Evolutionary conservation across 768 basidiomycete species (phyloP).

Genomic region (Candolleomyces eurysporus): DNA sequence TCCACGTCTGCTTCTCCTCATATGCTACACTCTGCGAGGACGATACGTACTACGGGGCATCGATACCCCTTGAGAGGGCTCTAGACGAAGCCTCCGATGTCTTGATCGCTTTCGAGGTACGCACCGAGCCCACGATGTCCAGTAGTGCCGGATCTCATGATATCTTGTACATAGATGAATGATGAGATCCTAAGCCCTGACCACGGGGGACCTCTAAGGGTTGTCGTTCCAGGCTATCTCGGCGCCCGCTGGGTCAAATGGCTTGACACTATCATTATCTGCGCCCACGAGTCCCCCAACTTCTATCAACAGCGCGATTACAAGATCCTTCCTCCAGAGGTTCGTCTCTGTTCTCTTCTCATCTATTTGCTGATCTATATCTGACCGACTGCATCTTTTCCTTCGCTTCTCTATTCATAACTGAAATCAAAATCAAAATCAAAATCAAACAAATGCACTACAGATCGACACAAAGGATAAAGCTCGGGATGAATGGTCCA

Average conservation of each 20-base stretch:
- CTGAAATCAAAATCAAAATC: no score
- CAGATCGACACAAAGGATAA: conserved; percentile 47
- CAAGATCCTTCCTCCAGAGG: conserved; percentile 55
- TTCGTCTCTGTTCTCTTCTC: conserved; percentile 19
- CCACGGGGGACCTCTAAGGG: conserved; percentile 65
- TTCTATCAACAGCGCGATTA: conserved; percentile 76
- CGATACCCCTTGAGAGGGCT: conserved; percentile 54
- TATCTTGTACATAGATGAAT: conserved; percentile 56
- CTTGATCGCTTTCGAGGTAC: conserved; percentile 61
- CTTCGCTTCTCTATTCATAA: no score
- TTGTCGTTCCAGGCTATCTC: conserved; percentile 64
- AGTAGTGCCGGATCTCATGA: not conserved
- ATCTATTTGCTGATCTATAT: not conserved
- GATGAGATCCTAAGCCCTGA: conserved; percentile 53
- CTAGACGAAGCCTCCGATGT: conserved; percentile 47
- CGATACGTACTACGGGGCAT: conserved; percentile 61
- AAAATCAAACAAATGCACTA: conserved; percentile 2
- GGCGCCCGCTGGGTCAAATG: conserved; percentile 80
- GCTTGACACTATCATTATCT: conserved; percentile 60
- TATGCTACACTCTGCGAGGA: conserved; percentile 60
- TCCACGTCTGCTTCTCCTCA: conserved; percentile 62
- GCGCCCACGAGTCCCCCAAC: conserved; percentile 56
- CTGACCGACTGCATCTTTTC: no score
- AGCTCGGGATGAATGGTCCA: conserved; percentile 47
- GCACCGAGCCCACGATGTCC: conserved; percentile 1